Conservation (phyloP, 1,284 basidiomycete genomes). For the Mycocalia duriaeana region DNA sequence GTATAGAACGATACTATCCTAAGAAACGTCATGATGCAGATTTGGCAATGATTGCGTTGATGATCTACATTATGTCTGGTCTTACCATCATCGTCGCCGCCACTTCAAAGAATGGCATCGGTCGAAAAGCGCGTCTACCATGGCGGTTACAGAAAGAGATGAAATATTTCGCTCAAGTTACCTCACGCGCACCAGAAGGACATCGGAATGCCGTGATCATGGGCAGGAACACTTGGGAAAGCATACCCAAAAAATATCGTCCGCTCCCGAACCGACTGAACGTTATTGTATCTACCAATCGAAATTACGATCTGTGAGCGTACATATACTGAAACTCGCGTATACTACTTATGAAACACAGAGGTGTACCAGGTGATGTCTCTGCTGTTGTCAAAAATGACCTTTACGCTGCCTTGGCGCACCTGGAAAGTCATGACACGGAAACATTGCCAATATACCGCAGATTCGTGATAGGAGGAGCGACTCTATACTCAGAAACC, state of each 20-base stretch:
- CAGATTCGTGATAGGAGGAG: constrained; percentile 87
- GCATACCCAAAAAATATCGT: constrained; percentile 86
- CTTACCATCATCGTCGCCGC: constrained; percentile 94
- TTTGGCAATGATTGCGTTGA: neutral
- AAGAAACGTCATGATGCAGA: no score
- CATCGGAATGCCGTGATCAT: constrained; percentile 82
- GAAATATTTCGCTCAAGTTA: constrained; percentile 87
- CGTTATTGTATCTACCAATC: constrained; percentile 73
- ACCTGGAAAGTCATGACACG: constrained; percentile 10
- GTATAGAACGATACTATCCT: no score
- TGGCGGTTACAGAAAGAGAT: constrained; percentile 91
- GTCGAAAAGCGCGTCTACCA: constrained; percentile 71
- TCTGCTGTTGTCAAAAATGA: constrained; percentile 24
- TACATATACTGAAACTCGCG: neutral
- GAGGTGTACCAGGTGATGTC: constrained; percentile 13
- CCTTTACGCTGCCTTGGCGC: constrained; percentile 26
- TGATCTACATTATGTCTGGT: constrained; percentile 37
- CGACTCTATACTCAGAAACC: constrained; percentile 75
- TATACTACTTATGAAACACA: constrained; percentile 3
- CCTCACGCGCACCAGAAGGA: constrained; percentile 54
- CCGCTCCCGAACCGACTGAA: constrained; percentile 81
- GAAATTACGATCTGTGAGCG: constrained; percentile 59
- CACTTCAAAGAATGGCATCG: constrained; percentile 86
- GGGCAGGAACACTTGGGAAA: constrained; percentile 98
- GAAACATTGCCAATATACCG: constrained; percentile 34